Conservation (phyloP, 1,139 yeast species). For the Kurtzmaniella quercitrusa region DNA sequence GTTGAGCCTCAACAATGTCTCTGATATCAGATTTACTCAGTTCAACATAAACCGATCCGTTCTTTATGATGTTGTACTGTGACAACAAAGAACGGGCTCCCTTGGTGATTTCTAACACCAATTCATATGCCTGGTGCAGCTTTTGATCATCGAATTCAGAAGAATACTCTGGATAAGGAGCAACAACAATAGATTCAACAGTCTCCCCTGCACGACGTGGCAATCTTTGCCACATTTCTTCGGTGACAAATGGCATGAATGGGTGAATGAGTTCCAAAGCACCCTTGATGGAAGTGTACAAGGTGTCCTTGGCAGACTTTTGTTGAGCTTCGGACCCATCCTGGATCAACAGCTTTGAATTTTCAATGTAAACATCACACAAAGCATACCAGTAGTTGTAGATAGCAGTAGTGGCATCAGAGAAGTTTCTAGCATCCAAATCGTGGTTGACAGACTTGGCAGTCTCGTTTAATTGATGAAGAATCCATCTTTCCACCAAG, state of each 20-base stretch:
- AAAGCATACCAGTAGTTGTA: slow-evolving; percentile 95
- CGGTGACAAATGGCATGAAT: slow-evolving; percentile 95
- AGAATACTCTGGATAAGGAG: slow-evolving; percentile 69
- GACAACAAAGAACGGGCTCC: slow-evolving; percentile 89
- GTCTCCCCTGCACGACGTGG: slow-evolving; percentile 79
- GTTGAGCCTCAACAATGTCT: slow-evolving; percentile 62
- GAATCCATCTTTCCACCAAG: slow-evolving; percentile 93
- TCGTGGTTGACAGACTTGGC: slow-evolving; percentile 61
- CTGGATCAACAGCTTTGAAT: slow-evolving; percentile 85
- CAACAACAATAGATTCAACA: slow-evolving; percentile 70
- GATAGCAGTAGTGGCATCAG: slow-evolving; percentile 79
- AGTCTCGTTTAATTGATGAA: slow-evolving; percentile 76
- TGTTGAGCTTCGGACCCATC: slow-evolving; percentile 85
- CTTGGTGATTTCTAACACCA: slow-evolving; percentile 82
- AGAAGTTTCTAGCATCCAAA: slow-evolving; percentile 82
- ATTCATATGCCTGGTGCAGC: slow-evolving; percentile 72
- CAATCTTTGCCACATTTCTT: slow-evolving; percentile 98
- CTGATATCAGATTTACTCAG: slow-evolving; percentile 45
- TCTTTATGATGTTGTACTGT: slow-evolving; percentile 83
- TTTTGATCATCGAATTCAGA: slow-evolving; percentile 56
- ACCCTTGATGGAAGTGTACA: slow-evolving; percentile 88
- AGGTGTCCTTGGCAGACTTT: slow-evolving; percentile 88
- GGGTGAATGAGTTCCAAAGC: slow-evolving; percentile 94
- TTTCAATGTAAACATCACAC: slow-evolving; percentile 97
- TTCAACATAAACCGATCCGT: slow-evolving; percentile 83